phyloP scores from a whole-genome alignment of 257 asterid species.

The Verbascum thapsus region DNA sequence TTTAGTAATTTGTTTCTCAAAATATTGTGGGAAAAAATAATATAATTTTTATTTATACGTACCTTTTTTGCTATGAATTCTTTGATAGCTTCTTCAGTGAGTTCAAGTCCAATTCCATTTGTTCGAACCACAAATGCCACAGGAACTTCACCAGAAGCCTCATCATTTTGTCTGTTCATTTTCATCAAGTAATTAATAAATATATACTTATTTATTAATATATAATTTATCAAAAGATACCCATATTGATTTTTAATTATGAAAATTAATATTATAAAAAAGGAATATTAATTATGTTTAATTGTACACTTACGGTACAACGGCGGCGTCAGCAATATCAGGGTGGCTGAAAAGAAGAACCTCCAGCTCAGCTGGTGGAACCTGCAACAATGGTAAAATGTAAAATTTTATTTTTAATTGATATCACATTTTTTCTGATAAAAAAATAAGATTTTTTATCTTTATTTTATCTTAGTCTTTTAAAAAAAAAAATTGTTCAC shows the following conservation, averaged over 20 bases:
- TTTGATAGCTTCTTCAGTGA: conserved; percentile 72
- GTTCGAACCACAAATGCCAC: conserved; percentile 83
- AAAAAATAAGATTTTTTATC: too few relatives aligned
- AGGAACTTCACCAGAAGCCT: conserved; percentile 84
- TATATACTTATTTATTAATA: neutral
- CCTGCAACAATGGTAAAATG: conserved; percentile 40
- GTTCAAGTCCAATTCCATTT: conserved; percentile 53
- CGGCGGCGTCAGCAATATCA: conserved; percentile 81
- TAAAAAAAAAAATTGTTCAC: too few relatives aligned
- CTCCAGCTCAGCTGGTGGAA: conserved; percentile 95
- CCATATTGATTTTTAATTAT: too few relatives aligned
- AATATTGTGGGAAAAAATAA: too few relatives aligned
- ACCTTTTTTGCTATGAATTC: conserved; percentile 84
- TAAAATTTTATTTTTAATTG: too few relatives aligned
- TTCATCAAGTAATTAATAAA: neutral
- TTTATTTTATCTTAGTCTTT: too few relatives aligned
- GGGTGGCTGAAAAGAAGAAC: conserved; percentile 76
- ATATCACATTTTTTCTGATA: too few relatives aligned
- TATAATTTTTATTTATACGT: too few relatives aligned
- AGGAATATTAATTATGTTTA: neutral
- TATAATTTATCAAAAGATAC: too few relatives aligned
- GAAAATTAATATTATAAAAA: neutral
- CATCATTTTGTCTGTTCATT: conserved; percentile 71
- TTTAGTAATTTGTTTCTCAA: too few relatives aligned
- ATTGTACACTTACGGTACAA: conserved; percentile 71